phyloP scores from a whole-genome alignment of 2,329 filamentous ascomycete genomes.

The Trichoderma sp. region DNA sequence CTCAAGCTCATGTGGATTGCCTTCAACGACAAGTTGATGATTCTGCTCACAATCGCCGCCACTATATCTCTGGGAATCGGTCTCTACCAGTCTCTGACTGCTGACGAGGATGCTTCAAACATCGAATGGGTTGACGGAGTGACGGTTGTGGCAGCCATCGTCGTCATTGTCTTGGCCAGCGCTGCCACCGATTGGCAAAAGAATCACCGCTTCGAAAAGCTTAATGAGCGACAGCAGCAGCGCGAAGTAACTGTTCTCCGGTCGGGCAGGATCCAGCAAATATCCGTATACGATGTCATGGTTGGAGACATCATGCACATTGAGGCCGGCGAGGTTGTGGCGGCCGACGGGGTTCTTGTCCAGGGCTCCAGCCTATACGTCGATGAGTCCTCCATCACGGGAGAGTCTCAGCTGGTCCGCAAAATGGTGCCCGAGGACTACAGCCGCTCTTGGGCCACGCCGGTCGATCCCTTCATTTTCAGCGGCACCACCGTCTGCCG shows the following conservation, averaged over 20 bases:
- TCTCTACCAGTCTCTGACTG: conserved; percentile 71
- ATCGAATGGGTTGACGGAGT: conserved; percentile 84
- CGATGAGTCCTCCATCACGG: conserved; percentile 76
- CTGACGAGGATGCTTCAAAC: conserved; percentile 52
- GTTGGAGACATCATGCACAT: conserved; percentile 75
- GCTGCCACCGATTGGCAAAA: conserved; percentile 85
- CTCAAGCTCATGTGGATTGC: conserved; percentile 73
- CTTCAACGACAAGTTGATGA: conserved; percentile 80
- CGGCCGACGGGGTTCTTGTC: conserved; percentile 72
- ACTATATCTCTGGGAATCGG: conserved; percentile 75
- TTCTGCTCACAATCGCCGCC: conserved; percentile 71
- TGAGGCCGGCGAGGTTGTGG: conserved; percentile 72
- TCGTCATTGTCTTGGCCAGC: conserved; percentile 75
- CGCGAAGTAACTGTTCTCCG: conserved; percentile 73
- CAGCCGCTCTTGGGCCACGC: conserved; percentile 55
- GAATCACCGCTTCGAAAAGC: conserved; percentile 77
- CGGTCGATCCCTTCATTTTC: conserved; percentile 76
- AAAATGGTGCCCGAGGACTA: conserved; percentile 65
- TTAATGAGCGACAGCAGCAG: conserved; percentile 80
- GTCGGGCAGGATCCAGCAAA: conserved; percentile 71
- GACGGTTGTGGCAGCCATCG: conserved; percentile 75
- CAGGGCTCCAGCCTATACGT: conserved; percentile 58
- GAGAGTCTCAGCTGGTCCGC: conserved; percentile 73
- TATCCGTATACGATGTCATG: conserved; percentile 71
- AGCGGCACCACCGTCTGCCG: conserved; percentile 79